Evolutionary conservation across 2,329 filamentous ascomycete species (phyloP).

Genomic region (Cordyceps fumosorosea): DNA sequence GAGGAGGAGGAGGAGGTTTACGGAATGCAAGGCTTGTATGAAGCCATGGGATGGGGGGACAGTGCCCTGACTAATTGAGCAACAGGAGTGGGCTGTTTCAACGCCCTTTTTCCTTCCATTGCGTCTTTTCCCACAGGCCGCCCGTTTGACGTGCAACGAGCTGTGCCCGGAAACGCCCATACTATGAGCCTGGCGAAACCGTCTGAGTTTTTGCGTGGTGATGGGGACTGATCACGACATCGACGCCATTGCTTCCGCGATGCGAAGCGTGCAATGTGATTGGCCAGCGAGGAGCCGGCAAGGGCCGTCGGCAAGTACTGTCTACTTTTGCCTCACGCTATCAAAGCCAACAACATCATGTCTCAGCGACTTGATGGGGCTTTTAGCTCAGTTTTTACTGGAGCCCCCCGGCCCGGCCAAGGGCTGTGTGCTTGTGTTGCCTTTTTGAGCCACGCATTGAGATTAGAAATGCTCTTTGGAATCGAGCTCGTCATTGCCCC

Average conservation of each 20-base stretch:
- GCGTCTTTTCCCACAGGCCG: conserved; percentile 1
- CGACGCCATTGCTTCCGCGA: conserved; percentile 45
- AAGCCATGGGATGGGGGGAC: not conserved
- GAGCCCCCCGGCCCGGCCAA: conserved; percentile 1
- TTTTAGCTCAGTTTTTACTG: conserved; percentile 10
- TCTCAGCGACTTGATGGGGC: conserved; percentile 6
- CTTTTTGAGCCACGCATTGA: conserved; percentile 7
- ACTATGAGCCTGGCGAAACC: not conserved
- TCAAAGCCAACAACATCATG: not conserved
- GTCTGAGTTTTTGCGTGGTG: conserved; percentile 19
- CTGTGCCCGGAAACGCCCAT: not conserved
- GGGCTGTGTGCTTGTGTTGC: conserved; percentile 5
- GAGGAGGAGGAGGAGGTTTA: not conserved
- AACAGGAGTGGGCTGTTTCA: not conserved
- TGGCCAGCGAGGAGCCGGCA: conserved; percentile 22
- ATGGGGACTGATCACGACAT: conserved; percentile 44
- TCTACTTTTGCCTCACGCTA: not conserved
- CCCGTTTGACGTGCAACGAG: not conserved
- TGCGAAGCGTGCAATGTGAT: conserved; percentile 27
- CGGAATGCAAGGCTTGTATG: not conserved
- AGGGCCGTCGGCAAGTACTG: conserved; percentile 9
- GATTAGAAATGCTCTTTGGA: conserved; percentile 9
- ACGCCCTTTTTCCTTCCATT: not conserved
- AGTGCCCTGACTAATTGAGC: conserved; percentile 13
- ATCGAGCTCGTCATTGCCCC: conserved; percentile 5